Conservation (phyloP, 2,329 filamentous ascomycete genomes). For the Fusarium siculi region DNA sequence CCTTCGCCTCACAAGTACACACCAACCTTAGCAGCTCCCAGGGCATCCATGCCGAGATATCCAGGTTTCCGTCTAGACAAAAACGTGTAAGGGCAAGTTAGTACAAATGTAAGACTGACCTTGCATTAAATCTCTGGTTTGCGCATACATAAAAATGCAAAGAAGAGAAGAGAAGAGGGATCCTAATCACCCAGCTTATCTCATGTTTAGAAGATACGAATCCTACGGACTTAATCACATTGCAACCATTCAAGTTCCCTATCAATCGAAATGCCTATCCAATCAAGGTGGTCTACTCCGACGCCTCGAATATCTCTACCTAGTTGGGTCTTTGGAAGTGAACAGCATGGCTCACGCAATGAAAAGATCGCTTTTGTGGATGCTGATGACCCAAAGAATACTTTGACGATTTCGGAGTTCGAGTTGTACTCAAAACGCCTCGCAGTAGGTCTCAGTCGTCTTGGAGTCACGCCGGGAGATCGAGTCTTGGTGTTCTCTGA, state of each 20-base stretch:
- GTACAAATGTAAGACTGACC: not conserved
- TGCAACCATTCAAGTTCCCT: not conserved
- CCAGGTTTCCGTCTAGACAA: not conserved
- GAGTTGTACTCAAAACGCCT: not conserved
- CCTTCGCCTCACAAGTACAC: not conserved
- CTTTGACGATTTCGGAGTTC: not conserved
- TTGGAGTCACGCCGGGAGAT: not conserved
- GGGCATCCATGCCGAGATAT: not conserved
- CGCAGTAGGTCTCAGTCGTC: not conserved
- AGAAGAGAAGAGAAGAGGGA: not conserved
- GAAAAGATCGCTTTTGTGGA: not conserved
- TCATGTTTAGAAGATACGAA: too few species aligned
- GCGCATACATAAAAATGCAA: not conserved
- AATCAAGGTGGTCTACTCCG: not conserved
- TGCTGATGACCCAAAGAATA: not conserved
- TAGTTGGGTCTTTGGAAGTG: not conserved
- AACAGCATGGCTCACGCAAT: not conserved
- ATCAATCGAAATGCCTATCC: not conserved
- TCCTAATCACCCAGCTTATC: not conserved
- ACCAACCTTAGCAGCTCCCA: not conserved
- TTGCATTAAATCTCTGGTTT: not conserved
- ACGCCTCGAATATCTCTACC: not conserved
- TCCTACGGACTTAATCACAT: accelerated
- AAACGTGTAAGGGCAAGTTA: accelerated
- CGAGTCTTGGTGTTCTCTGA: not conserved